A percentile compares a stretch with the other conserved stretches of the same genome.
Conservation (phyloP, 1,284 basidiomycete genomes). For the Tilletiopsis washingtonensis region DNA sequence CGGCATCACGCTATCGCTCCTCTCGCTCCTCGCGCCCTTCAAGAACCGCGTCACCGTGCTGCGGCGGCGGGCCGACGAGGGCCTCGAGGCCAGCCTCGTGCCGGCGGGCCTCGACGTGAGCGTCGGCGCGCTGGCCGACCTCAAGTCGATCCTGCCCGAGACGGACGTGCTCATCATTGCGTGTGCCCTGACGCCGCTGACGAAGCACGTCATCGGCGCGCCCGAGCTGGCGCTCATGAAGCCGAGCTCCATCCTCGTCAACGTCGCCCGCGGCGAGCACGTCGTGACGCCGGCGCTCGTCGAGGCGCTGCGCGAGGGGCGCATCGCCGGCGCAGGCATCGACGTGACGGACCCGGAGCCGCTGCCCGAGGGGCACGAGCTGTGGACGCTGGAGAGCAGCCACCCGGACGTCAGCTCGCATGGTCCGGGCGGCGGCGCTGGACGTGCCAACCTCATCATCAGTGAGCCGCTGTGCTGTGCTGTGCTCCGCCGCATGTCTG, state of each 20-base stretch:
- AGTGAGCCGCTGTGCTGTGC: background rate
- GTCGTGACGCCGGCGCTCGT: slow-evolving; percentile 73
- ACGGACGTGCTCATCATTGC: slow-evolving; percentile 19
- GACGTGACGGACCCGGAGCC: slow-evolving; percentile 95
- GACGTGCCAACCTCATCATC: slow-evolving; percentile 12
- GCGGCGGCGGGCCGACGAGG: slow-evolving; percentile 1
- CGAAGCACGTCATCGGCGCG: slow-evolving; percentile 7
- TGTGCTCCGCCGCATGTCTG: background rate
- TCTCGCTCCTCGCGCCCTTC: slow-evolving; percentile 12
- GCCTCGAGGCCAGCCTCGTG: background rate
- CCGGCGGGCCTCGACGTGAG: slow-evolving; percentile 1
- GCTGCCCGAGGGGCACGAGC: slow-evolving; percentile 6
- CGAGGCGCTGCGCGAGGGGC: slow-evolving; percentile 62
- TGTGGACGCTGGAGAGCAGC: slow-evolving; percentile 5
- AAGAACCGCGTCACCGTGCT: slow-evolving; percentile 7
- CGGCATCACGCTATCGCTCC: slow-evolving; percentile 10
- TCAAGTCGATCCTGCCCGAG: background rate
- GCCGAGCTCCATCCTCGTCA: slow-evolving; percentile 13
- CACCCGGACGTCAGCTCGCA: background rate
- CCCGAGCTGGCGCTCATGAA: background rate
- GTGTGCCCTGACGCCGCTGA: slow-evolving; percentile 16
- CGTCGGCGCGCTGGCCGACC: slow-evolving; percentile 2
- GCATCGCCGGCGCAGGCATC: slow-evolving; percentile 83
- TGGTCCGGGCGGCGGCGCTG: background rate
- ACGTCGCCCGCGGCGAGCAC: slow-evolving; percentile 53